Base-by-base conservation (phyloP, 2,329 filamentous ascomycete genomes). In the Aspergillus hiratsukae region DNA sequence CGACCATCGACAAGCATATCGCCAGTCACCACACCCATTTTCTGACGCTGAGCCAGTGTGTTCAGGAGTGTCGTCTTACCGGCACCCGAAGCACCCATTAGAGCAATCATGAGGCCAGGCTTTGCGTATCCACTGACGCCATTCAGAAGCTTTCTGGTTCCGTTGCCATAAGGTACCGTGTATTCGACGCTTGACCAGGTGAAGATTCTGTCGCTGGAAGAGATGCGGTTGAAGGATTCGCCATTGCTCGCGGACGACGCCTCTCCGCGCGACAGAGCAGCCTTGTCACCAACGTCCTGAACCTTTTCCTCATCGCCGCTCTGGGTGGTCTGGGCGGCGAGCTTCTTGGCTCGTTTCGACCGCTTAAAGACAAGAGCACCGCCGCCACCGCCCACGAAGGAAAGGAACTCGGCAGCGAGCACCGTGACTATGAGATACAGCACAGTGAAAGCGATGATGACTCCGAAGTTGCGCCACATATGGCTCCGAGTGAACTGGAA, bases 21-120 rank as follows among this genome's bases (percentile, higher is more conserved):
- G 11, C 88, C 88, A n/a, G 75, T 73, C 2, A 88, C 79, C 10
- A 87, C 79, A 55, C 87, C 86, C 54, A 78, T 80, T 17, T 78
- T 85, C 69, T 91, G 87, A 2, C 90, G 83, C 66, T 92, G 88
- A 0, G 89, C 86, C 1, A 89, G 74, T 0, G 88, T 90, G 71
- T 94, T 91, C 19, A 95, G 79, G 0, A 95, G 76, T 0, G 90
- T 94, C 0, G 89, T 92, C 75, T 95, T 95, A 11, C 90, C 91
- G 8, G 91, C 90, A 46, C 89, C 89, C 3, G 85, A 90, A 1
- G 88, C 88, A 53, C 91, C 91, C 80, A 94, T 90, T 1, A 95
- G 77, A 0, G 90, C 90, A 46, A 90, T 85, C 82, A 95, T 86
- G 19, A 88, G 75, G 19, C 90, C 90, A 1, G 90, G 90, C 66